Base-by-base conservation (phyloP, 768 basidiomycete genomes). In the Serpula lacrymans region DNA sequence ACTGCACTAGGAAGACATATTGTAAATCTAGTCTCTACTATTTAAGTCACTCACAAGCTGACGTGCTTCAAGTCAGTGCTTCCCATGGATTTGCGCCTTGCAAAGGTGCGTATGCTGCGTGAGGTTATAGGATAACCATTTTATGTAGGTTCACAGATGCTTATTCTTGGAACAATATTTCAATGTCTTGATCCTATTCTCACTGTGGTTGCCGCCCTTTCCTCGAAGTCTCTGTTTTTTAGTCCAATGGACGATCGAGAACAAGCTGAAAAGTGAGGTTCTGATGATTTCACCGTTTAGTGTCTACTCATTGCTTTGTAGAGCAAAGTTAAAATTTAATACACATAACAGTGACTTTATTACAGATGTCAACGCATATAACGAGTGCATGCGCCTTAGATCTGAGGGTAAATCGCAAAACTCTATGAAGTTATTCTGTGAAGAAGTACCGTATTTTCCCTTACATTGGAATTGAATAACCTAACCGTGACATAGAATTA, bases 41-140 rank as follows among this genome's bases (percentile, higher is more conserved):
- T 42, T 33, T 23, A 34, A 41, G 17, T 35, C 33, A 5, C 37
- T 53, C 21, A 48, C 16, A 18, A 23, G 26, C 5, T n/a, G 31
- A 39, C n/a, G n/a, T n/a, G n/a, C 17, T 18, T 43, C 10, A 51
- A 92, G 88, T 74, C 88, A 2, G 74, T 82, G 63, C 72, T 96
- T n/a, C 93, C 93, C 1, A 67, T 95, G 11, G 94, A 97, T 61
- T 67, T 94, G 8, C 75, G 90, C 28, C 72, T 97, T 20, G 89
- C 80, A 6, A 97, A 96, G 72, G 87, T 86, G 22, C 20, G 32
- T 41, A 14, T 9, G 32, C 28, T 8, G 8, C 23, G 13, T 18
- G 27, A 39, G 5, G 27, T 34, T 12, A 18, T 37, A 16, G 12
- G n/a, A n/a, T n/a, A n/a, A n/a, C n/a, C 37, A 17, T 32, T 41